Evolutionary conservation across 192 early-diverging fungal species (phyloP).

Genomic region (Rhizophagus clarus): DNA sequence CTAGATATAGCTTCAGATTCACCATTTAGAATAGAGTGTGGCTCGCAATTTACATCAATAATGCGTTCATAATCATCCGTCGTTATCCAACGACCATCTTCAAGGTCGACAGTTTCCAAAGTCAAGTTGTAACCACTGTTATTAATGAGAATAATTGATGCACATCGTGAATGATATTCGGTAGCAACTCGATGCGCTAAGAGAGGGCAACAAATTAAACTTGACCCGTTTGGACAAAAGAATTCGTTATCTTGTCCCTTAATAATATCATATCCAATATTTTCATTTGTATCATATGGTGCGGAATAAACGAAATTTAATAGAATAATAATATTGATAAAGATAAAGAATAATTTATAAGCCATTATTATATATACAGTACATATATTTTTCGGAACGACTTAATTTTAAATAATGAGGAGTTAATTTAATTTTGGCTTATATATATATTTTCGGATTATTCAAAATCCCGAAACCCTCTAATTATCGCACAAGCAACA

Average conservation of each 20-base stretch:
- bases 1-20: conserved; percentile 15
- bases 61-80: background rate
- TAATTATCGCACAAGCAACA: too few species aligned
- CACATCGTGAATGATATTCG: conserved; percentile 11
- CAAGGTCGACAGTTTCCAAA: background rate
- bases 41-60: background rate
- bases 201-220: background rate
- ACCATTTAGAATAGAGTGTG: background rate
- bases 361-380: background rate
- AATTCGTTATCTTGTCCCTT: background rate
- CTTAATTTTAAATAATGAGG: too few species aligned
- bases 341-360: background rate
- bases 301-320: background rate
- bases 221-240: background rate
- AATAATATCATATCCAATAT: background rate
- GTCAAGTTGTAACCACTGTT: conserved; percentile 14
- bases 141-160: conserved; percentile 7
- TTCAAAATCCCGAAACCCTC: too few species aligned
- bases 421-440: background rate
- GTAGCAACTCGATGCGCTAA: conserved; percentile 1
- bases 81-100: conserved; percentile 27
- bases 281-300: background rate
- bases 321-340: background rate
- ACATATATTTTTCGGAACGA: too few species aligned
- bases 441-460: too few species aligned